Percentiles rank a stretch among this genome's conserved stretches.
These are phyloP conservation scores for Colletotrichum sp. DNA, from an alignment of 2,329 filamentous ascomycete species.

Conservation along the genomic window DNA sequence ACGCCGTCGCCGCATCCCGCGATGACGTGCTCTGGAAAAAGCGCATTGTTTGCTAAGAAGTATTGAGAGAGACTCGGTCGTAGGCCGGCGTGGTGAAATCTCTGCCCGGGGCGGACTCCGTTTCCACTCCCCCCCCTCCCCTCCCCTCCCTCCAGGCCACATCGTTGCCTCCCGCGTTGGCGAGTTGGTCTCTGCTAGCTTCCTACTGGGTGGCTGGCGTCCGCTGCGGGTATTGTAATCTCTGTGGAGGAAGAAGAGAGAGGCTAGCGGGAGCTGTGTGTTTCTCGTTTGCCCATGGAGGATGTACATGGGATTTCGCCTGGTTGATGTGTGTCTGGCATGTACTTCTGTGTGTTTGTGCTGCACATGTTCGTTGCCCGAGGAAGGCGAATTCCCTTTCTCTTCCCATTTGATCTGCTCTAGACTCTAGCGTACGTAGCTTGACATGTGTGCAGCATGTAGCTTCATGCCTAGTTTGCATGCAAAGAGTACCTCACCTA, in stretches of 20 bases:
- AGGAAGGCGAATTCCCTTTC: not conserved
- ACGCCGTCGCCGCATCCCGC: not conserved
- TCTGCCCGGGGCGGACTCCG: not conserved
- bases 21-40: constrained; percentile 8
- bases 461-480: not conserved
- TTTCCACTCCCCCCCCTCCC: not conserved
- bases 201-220: not conserved
- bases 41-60: not conserved
- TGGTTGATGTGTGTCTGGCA: not conserved
- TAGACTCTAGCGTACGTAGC: not conserved
- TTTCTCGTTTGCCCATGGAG: not conserved
- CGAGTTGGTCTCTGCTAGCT: not conserved
- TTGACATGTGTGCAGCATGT: not conserved
- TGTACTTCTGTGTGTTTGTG: not conserved
- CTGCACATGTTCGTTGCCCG: not conserved
- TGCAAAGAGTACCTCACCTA: not conserved
- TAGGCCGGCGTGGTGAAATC: not conserved
- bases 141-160: not conserved
- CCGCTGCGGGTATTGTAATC: constrained; percentile 1
- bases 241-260: not conserved
- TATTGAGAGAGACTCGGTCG: not conserved
- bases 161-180: not conserved
- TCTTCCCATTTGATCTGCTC: not conserved
- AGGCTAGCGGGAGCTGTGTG: not conserved
- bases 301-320: not conserved